Evolutionary conservation across 306 rosid species (phyloP).

Genomic region (Malus sieversii): DNA sequence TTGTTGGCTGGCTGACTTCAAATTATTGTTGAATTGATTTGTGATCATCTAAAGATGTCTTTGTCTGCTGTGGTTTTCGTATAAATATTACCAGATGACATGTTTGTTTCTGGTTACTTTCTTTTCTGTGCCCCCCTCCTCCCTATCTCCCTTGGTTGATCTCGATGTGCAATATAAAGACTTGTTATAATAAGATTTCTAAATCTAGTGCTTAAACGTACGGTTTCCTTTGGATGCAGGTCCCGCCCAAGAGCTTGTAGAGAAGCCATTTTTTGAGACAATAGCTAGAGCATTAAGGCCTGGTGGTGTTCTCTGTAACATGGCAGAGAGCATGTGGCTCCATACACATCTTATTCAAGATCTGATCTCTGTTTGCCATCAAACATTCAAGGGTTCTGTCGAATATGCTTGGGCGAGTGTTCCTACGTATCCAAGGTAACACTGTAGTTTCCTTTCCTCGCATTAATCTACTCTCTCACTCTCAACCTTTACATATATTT

Average conservation of each 20-base stretch:
- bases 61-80: not conserved
- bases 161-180: not conserved
- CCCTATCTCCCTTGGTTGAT: no score
- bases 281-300: slow-evolving; percentile 85
- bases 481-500: not conserved
- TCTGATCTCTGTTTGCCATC: slow-evolving; percentile 60
- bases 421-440: slow-evolving; percentile 92
- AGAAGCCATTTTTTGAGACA: slow-evolving; percentile 91
- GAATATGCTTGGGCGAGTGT: slow-evolving; percentile 92
- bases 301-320: slow-evolving; percentile 94
- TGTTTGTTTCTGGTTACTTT: not conserved
- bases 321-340: slow-evolving; percentile 99
- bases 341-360: slow-evolving; percentile 93
- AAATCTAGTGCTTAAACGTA: not conserved
- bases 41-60: no score
- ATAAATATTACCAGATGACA: not conserved
- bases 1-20: not conserved
- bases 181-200: not conserved
- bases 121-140: not conserved
- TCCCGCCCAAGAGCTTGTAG: slow-evolving; percentile 98
- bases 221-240: slow-evolving; percentile 37
- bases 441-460: not conserved
- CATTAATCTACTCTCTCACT: not conserved
- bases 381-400: slow-evolving; percentile 81
- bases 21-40: no score